phyloP scores from a whole-genome alignment of 2,329 filamentous ascomycete genomes.

The Fusarium goolgardi region DNA sequence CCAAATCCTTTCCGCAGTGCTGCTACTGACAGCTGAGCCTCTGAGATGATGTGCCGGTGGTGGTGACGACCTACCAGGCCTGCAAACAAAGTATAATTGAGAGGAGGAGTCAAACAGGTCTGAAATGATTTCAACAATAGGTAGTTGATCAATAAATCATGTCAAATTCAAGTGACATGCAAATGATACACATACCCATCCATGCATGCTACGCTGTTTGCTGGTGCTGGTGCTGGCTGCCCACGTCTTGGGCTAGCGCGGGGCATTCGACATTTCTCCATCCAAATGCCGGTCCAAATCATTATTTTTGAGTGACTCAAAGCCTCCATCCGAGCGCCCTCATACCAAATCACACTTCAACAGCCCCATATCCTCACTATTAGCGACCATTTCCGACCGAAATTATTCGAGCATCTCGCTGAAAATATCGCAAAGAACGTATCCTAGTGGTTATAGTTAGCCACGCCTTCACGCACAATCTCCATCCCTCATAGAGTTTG shows the following conservation, averaged over 20 bases:
- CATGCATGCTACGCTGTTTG: slow-evolving; percentile 8
- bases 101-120: not conserved
- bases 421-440: not conserved
- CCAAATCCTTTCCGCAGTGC: not conserved
- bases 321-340: slow-evolving; percentile 31
- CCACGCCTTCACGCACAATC: slow-evolving; percentile 14
- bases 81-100: not conserved
- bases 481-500: slow-evolving; percentile 9
- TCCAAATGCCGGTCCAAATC: slow-evolving; percentile 40
- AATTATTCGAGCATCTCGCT: not conserved
- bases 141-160: not conserved
- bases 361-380: slow-evolving; percentile 2
- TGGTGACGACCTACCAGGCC: not conserved
- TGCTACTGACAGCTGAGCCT: not conserved
- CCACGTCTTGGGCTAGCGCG: slow-evolving; percentile 48
- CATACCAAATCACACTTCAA: slow-evolving; percentile 19
- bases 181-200: not conserved
- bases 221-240: not conserved
- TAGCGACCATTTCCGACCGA: slow-evolving; percentile 1
- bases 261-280: slow-evolving; percentile 48
- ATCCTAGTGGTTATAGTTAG: not conserved
- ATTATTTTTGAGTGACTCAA: slow-evolving; percentile 53
- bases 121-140: not conserved
- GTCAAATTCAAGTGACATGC: slow-evolving; percentile 2
- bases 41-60: not conserved